Base-by-base conservation (phyloP, 768 basidiomycete species). In the Cyathus striatus region DNA sequence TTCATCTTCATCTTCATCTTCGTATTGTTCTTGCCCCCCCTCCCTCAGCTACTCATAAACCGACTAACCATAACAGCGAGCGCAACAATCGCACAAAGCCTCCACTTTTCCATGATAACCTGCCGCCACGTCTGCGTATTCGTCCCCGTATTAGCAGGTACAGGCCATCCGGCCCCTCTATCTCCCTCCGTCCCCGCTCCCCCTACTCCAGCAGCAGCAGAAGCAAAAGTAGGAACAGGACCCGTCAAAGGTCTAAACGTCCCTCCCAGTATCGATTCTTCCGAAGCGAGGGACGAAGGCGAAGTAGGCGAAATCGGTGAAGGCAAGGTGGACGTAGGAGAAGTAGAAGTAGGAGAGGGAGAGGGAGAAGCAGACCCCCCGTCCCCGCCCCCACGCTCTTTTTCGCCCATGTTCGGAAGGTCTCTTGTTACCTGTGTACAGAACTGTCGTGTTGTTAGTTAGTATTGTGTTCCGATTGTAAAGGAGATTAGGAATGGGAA, bases 351-450 rank as follows among this genome's bases (percentile, higher is more conserved):
- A 21, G 26, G 26, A 21, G 33, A 21, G 35, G 37, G 12, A 23
- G 37, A 7, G 6, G 18, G 27, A 3, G 38, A 13, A 14, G 13
- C 37, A n/a, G n/a, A n/a, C n/a, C n/a, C n/a, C n/a, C n/a, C n/a
- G n/a, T n/a, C n/a, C n/a, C n/a, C n/a, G n/a, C n/a, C n/a, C 6
- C 82, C 85, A 35, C 78, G 74, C 52, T 86, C 86, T 50, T 75
- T 80, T 61, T 87, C 75, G 17, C 86, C 92, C 95, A 98, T 98
- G 64, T 96, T 96, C 0, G 95, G 95, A 22, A 94, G 63, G 55
- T 93, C 83, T 35, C 72, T 79, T 56, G 79, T 73, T 14, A 66
- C 65, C 9, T 79, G 71, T 23, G 73, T 69, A 54, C 85, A 87
- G 54, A 88, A 90, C 85, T 97, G 54, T 37, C 41, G 41, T 43